Evolutionary conservation across 1,284 basidiomycete genomes (phyloP), one percentile per base, ranked within the genome.

Genomic region (Gomphus bonarii): DNA sequence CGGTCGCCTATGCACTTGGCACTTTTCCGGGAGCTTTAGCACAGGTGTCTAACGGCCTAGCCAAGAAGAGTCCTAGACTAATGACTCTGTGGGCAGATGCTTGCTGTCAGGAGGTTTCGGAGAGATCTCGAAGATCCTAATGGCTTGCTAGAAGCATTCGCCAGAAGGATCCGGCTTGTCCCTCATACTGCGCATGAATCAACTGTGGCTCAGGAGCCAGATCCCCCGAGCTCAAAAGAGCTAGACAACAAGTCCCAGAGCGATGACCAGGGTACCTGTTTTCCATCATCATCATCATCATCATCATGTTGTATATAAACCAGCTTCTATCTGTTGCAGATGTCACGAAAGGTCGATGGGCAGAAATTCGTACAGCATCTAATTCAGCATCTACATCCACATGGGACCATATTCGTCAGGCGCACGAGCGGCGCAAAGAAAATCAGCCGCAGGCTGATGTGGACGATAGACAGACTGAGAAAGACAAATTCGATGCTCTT

Each of bases 401-500:
- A 35, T 55, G 54, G 54, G 54, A 55, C 20, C 33, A 36, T 20
- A 55, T 55, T 36, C 54, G 54, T 28, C 54, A 46, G 33, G 31
- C 35, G 33, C 54, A 55, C 18, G 54, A 55, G 33, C 25, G 18
- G 6, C 10, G 7, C 6, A 38, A 54, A 5, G 14, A 42, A n/a
- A 33, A 7, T 22, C 40, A 47, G 30, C 22, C 40, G 8, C 20
- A 43, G 16, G 16, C 40, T n/a, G 44, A 35, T 10, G 25, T 22
- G 11, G 44, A 35, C 22, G 54, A 55, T 22, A 55, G 14, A 6
- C 44, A 49, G n/a, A 38, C 47, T 47, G 78, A 79, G 38, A 81
- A 84, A 62, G 80, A 75, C 6, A 69, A 69, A 57, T 84, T 84
- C 60, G 78, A 84, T 60, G 78, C 78, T 22, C 63, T 83, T 59